These are phyloP conservation scores for Exutisphaerella laricina DNA, from an alignment of 2,329 filamentous ascomycete genomes.

Conservation along the genomic window DNA sequence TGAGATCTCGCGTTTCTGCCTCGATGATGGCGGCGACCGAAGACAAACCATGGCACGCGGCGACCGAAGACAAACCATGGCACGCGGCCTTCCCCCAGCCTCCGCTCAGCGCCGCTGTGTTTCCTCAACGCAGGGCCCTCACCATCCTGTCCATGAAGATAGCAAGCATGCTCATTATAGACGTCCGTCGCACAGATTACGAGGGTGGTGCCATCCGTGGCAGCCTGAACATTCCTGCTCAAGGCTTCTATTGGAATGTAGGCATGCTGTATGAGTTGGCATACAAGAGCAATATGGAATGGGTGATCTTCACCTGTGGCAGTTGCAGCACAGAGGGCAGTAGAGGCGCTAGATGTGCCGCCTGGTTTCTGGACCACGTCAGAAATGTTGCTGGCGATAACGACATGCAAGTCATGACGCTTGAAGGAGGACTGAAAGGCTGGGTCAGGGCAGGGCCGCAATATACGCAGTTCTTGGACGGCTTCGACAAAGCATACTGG, in stretches of 20 bases:
- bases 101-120: conserved; percentile 34
- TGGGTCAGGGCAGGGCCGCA: conserved; percentile 40
- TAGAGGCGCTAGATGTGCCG: conserved; percentile 33
- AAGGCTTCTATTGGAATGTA: conserved; percentile 44
- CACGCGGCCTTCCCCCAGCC: conserved; percentile 40
- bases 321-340: conserved; percentile 20
- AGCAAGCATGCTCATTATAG: conserved; percentile 38
- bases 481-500: conserved; percentile 39
- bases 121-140: conserved; percentile 36
- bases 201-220: conserved; percentile 42
- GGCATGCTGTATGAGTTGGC: conserved; percentile 41
- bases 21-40: too few species aligned
- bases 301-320: conserved; percentile 46
- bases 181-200: conserved; percentile 45
- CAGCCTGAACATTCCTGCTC: conserved; percentile 45
- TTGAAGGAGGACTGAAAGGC: conserved; percentile 42
- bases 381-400: conserved; percentile 32
- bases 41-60: conserved; percentile 36
- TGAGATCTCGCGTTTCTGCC: not conserved
- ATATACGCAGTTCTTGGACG: conserved; percentile 38
- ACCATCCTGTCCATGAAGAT: conserved; percentile 34
- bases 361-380: conserved; percentile 34
- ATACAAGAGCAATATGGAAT: conserved; percentile 41
- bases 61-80: conserved; percentile 32
- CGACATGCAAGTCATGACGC: conserved; percentile 38